Percentiles rank a stretch among this genome's conserved stretches.
Evolutionary conservation across 2,329 filamentous ascomycete genomes (phyloP).

Genomic region (Trichoderma aggressivum): DNA sequence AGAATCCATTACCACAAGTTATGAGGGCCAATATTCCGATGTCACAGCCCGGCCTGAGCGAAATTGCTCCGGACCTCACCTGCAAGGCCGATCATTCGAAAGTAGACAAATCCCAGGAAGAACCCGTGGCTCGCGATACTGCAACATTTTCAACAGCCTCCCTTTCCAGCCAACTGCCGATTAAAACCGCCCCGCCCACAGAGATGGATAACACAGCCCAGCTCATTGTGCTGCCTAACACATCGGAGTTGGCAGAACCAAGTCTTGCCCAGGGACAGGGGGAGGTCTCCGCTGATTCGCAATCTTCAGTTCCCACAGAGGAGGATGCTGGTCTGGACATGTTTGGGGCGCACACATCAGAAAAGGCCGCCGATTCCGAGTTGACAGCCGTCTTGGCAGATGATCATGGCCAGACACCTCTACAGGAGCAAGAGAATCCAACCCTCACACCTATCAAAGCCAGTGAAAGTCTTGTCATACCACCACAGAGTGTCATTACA

Average conservation of each 20-base stretch:
- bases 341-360: not conserved
- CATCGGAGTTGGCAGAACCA: not conserved
- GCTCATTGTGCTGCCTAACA: not conserved
- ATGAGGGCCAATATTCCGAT: not conserved
- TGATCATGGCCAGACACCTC: not conserved
- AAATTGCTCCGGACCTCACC: not conserved
- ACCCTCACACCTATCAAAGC: not conserved
- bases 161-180: not conserved
- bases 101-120: not conserved
- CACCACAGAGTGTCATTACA: not conserved
- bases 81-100: not conserved
- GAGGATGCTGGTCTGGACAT: not conserved
- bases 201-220: not conserved
- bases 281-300: not conserved
- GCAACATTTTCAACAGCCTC: not conserved
- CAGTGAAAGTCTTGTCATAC: not conserved
- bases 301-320: not conserved
- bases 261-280: not conserved
- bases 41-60: not conserved
- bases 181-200: not conserved
- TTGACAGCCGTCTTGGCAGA: not conserved
- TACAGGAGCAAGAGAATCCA: not conserved
- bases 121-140: not conserved
- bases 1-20: not conserved
- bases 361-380: not conserved